A percentile compares a stretch with the other conserved stretches of the same genome.
phyloP scores from a whole-genome alignment of 805 yeast genomes.

The Kodamaea sagamina region DNA sequence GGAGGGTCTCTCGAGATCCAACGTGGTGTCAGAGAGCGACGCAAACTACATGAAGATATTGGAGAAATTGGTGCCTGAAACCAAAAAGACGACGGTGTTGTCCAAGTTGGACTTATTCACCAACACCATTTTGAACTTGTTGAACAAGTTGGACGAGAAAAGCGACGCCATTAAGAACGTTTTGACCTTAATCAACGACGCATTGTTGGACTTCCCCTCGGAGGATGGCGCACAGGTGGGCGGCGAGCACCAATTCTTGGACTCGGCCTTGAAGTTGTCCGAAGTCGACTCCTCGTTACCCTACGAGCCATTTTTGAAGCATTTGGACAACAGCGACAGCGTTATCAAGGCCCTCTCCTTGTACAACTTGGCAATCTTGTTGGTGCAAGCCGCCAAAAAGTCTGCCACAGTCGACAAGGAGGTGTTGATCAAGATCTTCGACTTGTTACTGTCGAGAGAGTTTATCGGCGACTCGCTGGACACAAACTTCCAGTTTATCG shows the following conservation, averaged over 20 bases:
- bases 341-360: conserved; percentile 57
- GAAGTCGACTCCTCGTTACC: conserved; percentile 49
- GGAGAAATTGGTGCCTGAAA: conserved; percentile 49
- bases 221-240: conserved; percentile 19
- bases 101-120: conserved; percentile 54
- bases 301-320: conserved; percentile 52
- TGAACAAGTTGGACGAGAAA: conserved; percentile 51
- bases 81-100: conserved; percentile 42
- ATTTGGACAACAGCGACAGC: conserved; percentile 57
- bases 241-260: conserved; percentile 22
- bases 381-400: conserved; percentile 30
- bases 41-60: conserved; percentile 59
- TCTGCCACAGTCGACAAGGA: conserved; percentile 31
- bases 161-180: conserved; percentile 69
- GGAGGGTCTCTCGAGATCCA: conserved; percentile 85
- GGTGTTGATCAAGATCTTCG: conserved; percentile 40
- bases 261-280: conserved; percentile 45
- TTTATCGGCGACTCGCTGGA: conserved; percentile 36
- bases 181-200: conserved; percentile 62
- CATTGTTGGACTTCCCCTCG: conserved; percentile 42
- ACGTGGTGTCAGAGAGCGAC: conserved; percentile 64
- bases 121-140: conserved; percentile 52
- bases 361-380: conserved; percentile 53
- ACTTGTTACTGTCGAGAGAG: conserved; percentile 31
- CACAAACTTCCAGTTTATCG: conserved; percentile 56